phyloP scores from a whole-genome alignment of 768 basidiomycete genomes.

The Pholiota conissans region DNA sequence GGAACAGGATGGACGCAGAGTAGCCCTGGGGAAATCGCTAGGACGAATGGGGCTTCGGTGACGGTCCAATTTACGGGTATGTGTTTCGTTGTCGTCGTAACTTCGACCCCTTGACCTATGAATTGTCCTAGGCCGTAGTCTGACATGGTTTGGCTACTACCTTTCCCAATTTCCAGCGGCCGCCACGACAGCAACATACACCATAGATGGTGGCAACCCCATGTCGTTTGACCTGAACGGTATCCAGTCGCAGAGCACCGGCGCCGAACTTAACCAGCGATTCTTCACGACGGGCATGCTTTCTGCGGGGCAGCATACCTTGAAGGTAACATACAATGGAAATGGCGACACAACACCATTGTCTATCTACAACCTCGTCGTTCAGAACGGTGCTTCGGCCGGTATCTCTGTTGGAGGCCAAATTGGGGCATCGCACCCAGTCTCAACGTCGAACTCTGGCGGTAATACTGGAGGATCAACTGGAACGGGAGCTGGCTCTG shows the following conservation, averaged over 20 bases:
- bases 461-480: background rate
- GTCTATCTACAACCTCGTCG: background rate
- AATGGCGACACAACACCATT: background rate
- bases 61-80: background rate
- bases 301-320: background rate
- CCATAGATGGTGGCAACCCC: background rate
- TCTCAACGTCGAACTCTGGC: background rate
- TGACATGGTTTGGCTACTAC: conserved; percentile 1
- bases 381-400: background rate
- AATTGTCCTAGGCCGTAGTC: background rate
- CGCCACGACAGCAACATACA: background rate
- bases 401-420: background rate
- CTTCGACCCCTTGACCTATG: background rate
- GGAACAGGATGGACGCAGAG: background rate
- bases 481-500: too few relatives aligned
- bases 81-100: background rate
- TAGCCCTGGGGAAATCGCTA: background rate
- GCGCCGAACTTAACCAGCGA: background rate
- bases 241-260: background rate
- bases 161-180: background rate
- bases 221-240: background rate
- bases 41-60: background rate
- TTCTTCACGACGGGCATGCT: background rate
- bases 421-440: background rate
- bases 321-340: background rate